Evolutionary conservation across 2,329 filamentous ascomycete genomes (phyloP), one percentile per base, ranked within the genome.

Genomic region (Aspergillus sp.): DNA sequence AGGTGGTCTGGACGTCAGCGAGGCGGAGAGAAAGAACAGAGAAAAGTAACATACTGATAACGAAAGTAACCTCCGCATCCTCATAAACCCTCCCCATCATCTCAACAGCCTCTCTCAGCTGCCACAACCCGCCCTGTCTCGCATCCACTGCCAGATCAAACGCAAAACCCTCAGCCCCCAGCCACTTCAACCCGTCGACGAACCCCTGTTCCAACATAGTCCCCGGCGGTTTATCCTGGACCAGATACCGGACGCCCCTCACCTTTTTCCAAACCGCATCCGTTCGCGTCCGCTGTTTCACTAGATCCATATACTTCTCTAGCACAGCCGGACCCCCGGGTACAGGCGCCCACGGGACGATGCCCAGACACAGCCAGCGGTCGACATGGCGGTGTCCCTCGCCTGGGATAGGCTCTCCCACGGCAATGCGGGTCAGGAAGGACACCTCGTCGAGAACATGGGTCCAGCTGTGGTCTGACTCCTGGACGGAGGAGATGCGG

Each of bases 111-210:
- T 86, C 81, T 35, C 80, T 75, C 41, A 85, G 67, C 64, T 85
- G 85, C 63, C 72, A 75, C 37, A 79, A 68, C 4, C 86, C 88
- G 16, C 81, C 75, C n/a, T 75, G 69, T 53, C 84, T 75, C 48
- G 82, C 76, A 66, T 95, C 86, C 8, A 94, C 74, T 1, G 84
- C 86, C 0, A 94, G 64, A 54, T 95, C 89, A 55, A 95, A 94
- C 1, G 74, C 71, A 48, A 80, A 72, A 1, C 75, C 74, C 39
- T 67, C 68, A 32, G 67, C 67, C 4, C 77, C 81, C 28, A 86
- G 61, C 53, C 80, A 72, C 60, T 69, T 75, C 47, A 86, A 52
- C 4, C 72, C 67, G 36, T 77, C 75, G 36, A 86, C 69, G 52
- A 88, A 86, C 5, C 61, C 65, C 8, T 71, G 62, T 29, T 69